Conservation (phyloP, 2,329 filamentous ascomycete species). For the Trichothecium roseum region DNA sequence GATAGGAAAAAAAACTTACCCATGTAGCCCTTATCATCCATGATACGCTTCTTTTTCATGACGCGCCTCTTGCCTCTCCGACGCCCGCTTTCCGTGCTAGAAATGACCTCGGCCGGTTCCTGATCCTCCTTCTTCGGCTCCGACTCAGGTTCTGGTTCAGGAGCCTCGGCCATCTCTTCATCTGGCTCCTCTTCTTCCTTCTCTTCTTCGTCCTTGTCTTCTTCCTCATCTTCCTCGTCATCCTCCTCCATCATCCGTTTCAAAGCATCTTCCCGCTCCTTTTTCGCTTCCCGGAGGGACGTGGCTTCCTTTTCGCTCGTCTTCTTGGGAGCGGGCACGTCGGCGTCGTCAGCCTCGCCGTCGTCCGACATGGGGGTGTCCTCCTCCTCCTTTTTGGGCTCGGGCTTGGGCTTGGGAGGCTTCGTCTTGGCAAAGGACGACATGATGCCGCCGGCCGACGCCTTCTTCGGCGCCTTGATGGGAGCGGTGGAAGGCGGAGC, state of each 20-base stretch:
- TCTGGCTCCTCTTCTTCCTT: conserved; percentile 28
- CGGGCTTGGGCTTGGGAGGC: conserved; percentile 38
- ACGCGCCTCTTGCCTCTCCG: conserved; percentile 68
- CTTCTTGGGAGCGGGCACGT: conserved; percentile 17
- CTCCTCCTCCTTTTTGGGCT: conserved; percentile 19
- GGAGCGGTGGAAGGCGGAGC: conserved; percentile 15
- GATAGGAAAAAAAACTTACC: conserved; percentile 39
- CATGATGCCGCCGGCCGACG: conserved; percentile 56
- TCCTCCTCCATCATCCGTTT: conserved; percentile 38
- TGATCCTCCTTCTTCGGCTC: conserved; percentile 27
- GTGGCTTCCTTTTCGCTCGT: conserved; percentile 11
- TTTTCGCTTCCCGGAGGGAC: conserved; percentile 15
- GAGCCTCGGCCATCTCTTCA: conserved; percentile 23
- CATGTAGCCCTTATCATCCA: conserved; percentile 84
- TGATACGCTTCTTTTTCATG: conserved; percentile 77
- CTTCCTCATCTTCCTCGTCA: conserved; percentile 24
- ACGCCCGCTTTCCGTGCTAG: conserved; percentile 46
- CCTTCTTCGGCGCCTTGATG: conserved; percentile 39
- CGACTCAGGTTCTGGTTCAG: conserved; percentile 17
- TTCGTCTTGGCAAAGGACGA: conserved; percentile 63
- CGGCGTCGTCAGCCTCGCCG: conserved; percentile 27
- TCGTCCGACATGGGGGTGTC: conserved; percentile 24
- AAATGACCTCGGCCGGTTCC: conserved; percentile 40
- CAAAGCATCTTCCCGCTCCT: conserved; percentile 27
- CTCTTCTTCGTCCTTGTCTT: conserved; percentile 26